Evolutionary conservation across 345 rosid species (phyloP), one percentile per base, ranked within the genome.

Genomic region (Aegle marmelos): DNA sequence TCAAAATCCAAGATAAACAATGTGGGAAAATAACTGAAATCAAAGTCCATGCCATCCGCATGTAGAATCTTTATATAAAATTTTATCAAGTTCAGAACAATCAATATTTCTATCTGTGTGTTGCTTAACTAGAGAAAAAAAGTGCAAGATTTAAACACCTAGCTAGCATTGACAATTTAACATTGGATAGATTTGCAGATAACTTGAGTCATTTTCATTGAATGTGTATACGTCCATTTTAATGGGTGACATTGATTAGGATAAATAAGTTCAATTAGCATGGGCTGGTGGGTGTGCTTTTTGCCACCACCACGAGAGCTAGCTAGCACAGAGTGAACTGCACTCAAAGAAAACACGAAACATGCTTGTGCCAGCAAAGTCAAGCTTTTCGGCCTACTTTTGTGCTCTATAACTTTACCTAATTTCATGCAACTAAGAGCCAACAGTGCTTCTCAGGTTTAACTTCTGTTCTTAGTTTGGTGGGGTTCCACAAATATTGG

Each of bases 301-400:
- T 71, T 76, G 82, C 68, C 69, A 70, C 81, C 73, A 74, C 81
- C 72, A 81, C 84, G 80, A 73, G 77, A 76, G 50, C 50, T 3
- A 45, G 57, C 57, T 17, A 53, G 60, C 76, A 79, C 80, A 62
- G 94, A 89, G 98, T 93, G 98, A 77, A 87, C 86, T 87, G 88
- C 98, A 93, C 98, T 93, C 97, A 88, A 94, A 93, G 93, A 81
- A 88, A 45, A 86, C 83, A 82, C 24, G 83, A 7, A 57, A 79
- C 89, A 85, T 89, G 89, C 87, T 85, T 75, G 78, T 88, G 83
- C 85, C 89, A 84, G 79, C 83, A 89, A 87, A 90, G 97, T 95
- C 98, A 90, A 90, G 88, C 91, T 95, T 94, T 95, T 82, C 97
- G 93, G 97, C 95, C 78, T 76, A 54, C 83, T 60, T 80, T 79